These are phyloP conservation scores for Asterella californica DNA, from an alignment of 225 moss, liverwort and hornwort genomes.

Conservation along the genomic window DNA sequence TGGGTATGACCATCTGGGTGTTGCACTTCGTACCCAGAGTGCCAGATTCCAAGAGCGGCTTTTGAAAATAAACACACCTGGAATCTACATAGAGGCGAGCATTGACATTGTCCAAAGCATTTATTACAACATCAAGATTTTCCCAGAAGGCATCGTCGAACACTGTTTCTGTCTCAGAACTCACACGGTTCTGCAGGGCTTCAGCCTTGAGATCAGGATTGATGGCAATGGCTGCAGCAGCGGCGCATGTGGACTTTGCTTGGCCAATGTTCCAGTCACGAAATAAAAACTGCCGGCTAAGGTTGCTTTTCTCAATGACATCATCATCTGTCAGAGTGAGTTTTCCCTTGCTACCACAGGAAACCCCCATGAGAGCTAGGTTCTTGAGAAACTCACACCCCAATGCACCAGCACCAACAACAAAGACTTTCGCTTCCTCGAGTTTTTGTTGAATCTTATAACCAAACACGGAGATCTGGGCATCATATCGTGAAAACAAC, in stretches of 20 bases:
- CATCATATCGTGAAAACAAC: slow-evolving; percentile 70
- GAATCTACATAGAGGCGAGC: slow-evolving; percentile 94
- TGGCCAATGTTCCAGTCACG: slow-evolving; percentile 99
- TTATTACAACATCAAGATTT: slow-evolving; percentile 66
- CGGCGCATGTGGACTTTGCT: slow-evolving; percentile 90
- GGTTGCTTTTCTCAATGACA: slow-evolving; percentile 95
- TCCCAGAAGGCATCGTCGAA: slow-evolving; percentile 96
- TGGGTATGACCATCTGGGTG: slow-evolving; percentile 96
- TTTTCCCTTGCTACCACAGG: slow-evolving; percentile 68
- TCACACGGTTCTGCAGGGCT: slow-evolving; percentile 88
- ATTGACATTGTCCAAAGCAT: slow-evolving; percentile 96
- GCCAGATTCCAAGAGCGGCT: slow-evolving; percentile 91
- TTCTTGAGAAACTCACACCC: slow-evolving; percentile 97
- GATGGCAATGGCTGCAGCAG: slow-evolving; percentile 68
- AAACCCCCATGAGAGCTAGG: slow-evolving; percentile 82
- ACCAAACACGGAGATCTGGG: slow-evolving; percentile 88
- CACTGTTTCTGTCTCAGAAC: slow-evolving; percentile 73
- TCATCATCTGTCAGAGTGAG: slow-evolving; percentile 88
- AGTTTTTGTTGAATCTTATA: slow-evolving; percentile 68
- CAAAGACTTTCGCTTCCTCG: slow-evolving; percentile 66
- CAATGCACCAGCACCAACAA: slow-evolving; percentile 87
- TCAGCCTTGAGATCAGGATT: slow-evolving; percentile 69
- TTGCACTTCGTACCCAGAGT: slow-evolving; percentile 97
- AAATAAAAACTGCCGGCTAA: slow-evolving; percentile 93
- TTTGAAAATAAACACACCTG: slow-evolving; percentile 93